A percentile compares a stretch with the other conserved stretches of the same genome.
phyloP scores from a whole-genome alignment of 331 rosid species.

The Stylosanthes scabra region DNA sequence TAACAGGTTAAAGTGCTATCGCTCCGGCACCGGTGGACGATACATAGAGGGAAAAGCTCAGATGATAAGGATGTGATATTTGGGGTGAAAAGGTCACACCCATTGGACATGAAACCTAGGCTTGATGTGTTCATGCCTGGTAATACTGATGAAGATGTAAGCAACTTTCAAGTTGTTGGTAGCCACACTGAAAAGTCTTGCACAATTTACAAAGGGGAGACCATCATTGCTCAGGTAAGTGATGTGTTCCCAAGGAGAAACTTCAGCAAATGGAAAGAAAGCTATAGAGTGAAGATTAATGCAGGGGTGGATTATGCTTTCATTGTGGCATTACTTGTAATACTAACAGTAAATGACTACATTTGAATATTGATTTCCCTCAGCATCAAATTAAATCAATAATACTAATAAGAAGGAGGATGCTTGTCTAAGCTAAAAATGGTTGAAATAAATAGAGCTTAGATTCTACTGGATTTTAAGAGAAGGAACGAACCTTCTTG shows the following conservation, averaged over 20 bases:
- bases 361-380: constrained; percentile 6
- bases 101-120: constrained; percentile 34
- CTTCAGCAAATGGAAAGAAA: constrained; percentile 37
- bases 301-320: constrained; percentile 45
- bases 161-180: constrained; percentile 41
- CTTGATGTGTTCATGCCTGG: constrained; percentile 38
- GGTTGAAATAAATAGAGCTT: too few species aligned
- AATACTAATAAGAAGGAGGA: too few species aligned
- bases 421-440: too few species aligned
- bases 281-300: constrained; percentile 30
- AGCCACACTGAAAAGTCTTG: constrained; percentile 27
- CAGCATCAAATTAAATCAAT: not conserved
- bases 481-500: too few species aligned
- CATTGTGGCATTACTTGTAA: constrained; percentile 41
- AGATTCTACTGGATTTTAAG: too few species aligned
- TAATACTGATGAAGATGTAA: not conserved
- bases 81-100: constrained; percentile 38
- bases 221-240: constrained; percentile 34
- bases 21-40: constrained; percentile 39
- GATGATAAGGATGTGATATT: constrained; percentile 40
- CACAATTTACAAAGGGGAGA: constrained; percentile 34
- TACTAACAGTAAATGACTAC: constrained; percentile 41
- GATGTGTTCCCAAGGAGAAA: constrained; percentile 34
- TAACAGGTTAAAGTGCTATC: constrained; percentile 30
- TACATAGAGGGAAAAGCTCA: constrained; percentile 37